Percentiles rank a stretch among this genome's conserved stretches.
These are phyloP conservation scores for Vigna reflexopilosa DNA, from an alignment of 306 rosid species.

Conservation along the genomic window DNA sequence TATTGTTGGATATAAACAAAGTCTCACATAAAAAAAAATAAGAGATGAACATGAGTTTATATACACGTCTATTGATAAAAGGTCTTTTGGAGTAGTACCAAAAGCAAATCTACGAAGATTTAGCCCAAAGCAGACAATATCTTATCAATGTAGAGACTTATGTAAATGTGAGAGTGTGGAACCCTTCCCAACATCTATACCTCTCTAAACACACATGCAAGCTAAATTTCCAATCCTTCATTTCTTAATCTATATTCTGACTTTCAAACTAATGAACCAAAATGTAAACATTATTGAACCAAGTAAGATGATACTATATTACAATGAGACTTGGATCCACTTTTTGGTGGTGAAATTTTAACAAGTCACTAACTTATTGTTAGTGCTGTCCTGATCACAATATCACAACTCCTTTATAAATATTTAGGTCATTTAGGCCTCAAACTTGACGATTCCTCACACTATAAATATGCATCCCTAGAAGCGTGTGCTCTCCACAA, in stretches of 20 bases:
- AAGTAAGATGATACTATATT: not conserved
- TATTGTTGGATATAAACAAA: too few species aligned
- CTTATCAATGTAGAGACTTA: too few species aligned
- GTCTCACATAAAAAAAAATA: too few species aligned
- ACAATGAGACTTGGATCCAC: not conserved
- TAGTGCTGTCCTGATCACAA: slow-evolving; percentile 47
- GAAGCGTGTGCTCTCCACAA: slow-evolving; percentile 61
- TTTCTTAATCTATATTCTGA: not conserved
- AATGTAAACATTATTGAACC: not conserved
- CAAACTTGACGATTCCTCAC: slow-evolving; percentile 9
- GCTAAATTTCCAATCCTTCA: not conserved
- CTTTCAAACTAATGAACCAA: not conserved
- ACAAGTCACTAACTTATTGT: slow-evolving; percentile 35
- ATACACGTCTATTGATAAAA: too few species aligned
- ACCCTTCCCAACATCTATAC: too few species aligned
- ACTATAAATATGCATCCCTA: slow-evolving; percentile 52
- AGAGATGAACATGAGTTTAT: too few species aligned
- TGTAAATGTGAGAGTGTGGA: too few species aligned
- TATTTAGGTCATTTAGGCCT: slow-evolving; percentile 5
- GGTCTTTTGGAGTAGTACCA: too few species aligned
- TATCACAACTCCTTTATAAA: slow-evolving; percentile 18
- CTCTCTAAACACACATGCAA: not conserved
- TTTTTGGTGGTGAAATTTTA: slow-evolving; percentile 7
- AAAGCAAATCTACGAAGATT: too few species aligned
- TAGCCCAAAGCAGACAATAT: too few species aligned